Conservation (phyloP, 306 rosid genomes). For the Amphicarpaea edgeworthii region DNA sequence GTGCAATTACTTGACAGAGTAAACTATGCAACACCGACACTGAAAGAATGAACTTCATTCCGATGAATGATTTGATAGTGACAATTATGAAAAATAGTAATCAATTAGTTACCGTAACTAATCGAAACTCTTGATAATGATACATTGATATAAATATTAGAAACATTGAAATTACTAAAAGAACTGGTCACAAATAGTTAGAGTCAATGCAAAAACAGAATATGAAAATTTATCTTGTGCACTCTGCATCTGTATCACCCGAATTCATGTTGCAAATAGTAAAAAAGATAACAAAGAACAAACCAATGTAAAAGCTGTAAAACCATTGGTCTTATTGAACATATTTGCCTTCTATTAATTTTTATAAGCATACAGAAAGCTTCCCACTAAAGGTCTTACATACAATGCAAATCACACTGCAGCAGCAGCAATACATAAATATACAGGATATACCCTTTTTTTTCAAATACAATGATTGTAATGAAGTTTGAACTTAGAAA, state of each 20-base stretch:
- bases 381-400: constrained; percentile 6
- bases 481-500: neutral
- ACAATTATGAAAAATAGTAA: neutral
- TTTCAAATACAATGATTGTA: neutral
- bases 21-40: neutral
- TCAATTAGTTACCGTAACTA: neutral
- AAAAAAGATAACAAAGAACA: constrained; percentile 1
- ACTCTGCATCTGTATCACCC: neutral
- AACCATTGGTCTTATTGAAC: neutral
- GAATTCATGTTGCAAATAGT: neutral
- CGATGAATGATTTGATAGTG: neutral
- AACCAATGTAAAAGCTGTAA: neutral
- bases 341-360: constrained; percentile 10
- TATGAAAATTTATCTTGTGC: neutral
- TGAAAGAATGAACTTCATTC: neutral
- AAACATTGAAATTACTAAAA: neutral
- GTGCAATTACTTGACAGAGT: neutral
- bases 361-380: constrained; percentile 21
- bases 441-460: neutral
- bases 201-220: constrained; percentile 1
- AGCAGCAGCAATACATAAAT: constrained; percentile 15
- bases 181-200: neutral
- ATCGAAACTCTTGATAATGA: constrained; percentile 13
- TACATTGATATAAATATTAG: neutral
- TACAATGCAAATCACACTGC: constrained; percentile 29